phyloP scores from a whole-genome alignment of 2,329 filamentous ascomycete species.

The Pyrenochaeta sp. region DNA sequence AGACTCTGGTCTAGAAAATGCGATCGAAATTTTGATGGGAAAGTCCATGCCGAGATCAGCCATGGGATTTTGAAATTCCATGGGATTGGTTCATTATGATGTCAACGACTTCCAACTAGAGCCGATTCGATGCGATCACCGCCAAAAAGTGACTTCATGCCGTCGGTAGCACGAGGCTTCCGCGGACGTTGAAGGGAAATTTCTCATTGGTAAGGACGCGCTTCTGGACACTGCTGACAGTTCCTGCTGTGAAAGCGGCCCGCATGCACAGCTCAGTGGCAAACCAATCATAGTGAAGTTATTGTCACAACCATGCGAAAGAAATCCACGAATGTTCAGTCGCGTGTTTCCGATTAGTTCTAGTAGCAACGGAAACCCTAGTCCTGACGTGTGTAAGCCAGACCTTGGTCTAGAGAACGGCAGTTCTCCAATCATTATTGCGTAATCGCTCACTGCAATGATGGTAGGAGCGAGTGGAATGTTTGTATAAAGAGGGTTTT shows the following conservation, averaged over 20 bases:
- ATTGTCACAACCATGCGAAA: conserved; percentile 15
- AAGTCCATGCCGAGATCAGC: background rate
- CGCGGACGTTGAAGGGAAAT: too few species aligned
- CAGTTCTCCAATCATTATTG: conserved; percentile 28
- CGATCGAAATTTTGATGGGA: too few species aligned
- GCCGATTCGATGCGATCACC: conserved; percentile 5
- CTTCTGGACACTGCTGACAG: conserved; percentile 21
- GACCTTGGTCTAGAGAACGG: conserved; percentile 6
- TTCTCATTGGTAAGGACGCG: conserved; percentile 19
- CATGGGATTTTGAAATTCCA: background rate
- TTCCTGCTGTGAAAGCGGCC: conserved; percentile 5
- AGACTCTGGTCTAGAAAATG: too few species aligned
- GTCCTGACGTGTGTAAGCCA: conserved; percentile 9
- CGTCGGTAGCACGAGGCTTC: background rate
- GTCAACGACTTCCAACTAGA: conserved; percentile 2
- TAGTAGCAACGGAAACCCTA: conserved; percentile 13
- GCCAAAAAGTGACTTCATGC: background rate
- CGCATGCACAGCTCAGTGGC: background rate
- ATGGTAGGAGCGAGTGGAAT: conserved; percentile 13
- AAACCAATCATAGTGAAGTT: conserved; percentile 16
- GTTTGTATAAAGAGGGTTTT: conserved; percentile 11
- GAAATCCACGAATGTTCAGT: conserved; percentile 15
- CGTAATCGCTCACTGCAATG: conserved; percentile 10
- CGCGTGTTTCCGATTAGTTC: conserved; percentile 16
- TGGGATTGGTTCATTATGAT: background rate